Conservation (phyloP, 805 yeast species). For the Pichia manshurica region DNA sequence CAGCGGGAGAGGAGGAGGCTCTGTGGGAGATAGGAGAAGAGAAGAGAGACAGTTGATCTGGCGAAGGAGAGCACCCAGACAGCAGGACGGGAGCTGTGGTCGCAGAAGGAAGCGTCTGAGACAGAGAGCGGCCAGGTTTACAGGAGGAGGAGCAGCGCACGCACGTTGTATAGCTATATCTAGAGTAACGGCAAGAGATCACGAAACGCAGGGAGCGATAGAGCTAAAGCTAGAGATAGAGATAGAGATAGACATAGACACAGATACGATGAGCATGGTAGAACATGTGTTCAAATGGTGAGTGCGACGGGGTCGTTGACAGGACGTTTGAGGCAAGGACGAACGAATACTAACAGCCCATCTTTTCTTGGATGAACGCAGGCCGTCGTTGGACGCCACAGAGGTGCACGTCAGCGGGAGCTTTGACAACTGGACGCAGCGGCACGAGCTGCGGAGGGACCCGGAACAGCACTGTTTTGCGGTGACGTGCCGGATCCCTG, state of each 20-base stretch:
- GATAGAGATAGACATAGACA: too few species aligned
- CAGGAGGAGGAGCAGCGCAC: too few species aligned
- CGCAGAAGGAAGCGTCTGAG: too few species aligned
- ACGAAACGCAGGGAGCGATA: too few species aligned
- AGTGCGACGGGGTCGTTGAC: not conserved
- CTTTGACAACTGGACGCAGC: constrained; percentile 51
- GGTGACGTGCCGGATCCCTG: not conserved
- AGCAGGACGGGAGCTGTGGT: too few species aligned
- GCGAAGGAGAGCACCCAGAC: too few species aligned
- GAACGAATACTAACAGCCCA: not conserved
- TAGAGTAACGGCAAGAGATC: too few species aligned
- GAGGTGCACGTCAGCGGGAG: constrained; percentile 58
- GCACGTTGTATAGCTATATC: too few species aligned
- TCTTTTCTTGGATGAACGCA: constrained; percentile 9
- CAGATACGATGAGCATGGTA: not conserved
- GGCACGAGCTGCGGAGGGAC: constrained; percentile 37
- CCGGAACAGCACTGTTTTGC: constrained; percentile 32
- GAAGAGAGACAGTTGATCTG: not conserved
- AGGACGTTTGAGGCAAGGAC: not conserved
- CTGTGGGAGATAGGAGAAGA: not conserved
- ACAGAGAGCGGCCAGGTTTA: too few species aligned
- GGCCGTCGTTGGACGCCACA: constrained; percentile 28
- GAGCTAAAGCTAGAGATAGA: too few species aligned
- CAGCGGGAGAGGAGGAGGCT: not conserved
- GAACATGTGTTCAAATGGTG: constrained; percentile 1